Evolutionary conservation across 768 basidiomycete species (phyloP), one percentile per base, ranked within the genome.

Genomic region (Psilocybe azurescens): DNA sequence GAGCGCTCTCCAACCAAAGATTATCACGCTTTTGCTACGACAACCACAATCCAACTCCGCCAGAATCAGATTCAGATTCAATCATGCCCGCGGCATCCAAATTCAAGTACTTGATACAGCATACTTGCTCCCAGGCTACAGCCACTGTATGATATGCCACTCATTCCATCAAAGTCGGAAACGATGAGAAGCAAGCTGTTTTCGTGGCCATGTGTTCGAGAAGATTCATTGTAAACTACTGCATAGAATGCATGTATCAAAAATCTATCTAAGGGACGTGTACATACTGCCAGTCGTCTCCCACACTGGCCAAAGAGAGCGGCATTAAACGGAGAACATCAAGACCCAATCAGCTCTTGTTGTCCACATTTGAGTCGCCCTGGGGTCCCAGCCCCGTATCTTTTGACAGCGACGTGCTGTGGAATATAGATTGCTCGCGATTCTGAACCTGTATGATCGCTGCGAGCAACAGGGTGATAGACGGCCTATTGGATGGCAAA

Each of bases 261-360:
- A 53, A 44, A 51, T 39, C 54, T 56, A 61, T 50, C 49, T 44
- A 38, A 56, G 48, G 48, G 59, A 46, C 47, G 41, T 52, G 18
- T 33, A 54, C 44, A 41, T 58, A 58, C 20, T 53, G 20, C 14
- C 49, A 53, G 4, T 33, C 52, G 10, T 33, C 60, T 56, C 53
- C 55, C 60, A 51, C 60, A 60, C 44, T 47, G 41, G 44, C 59
- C 59, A 32, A 48, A 16, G 38, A 60, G 6, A 44, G 41, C 7
- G 41, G 41, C 38, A 8, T 14, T 39, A 39, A 14, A 39, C 38
- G 38, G 38, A 39, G 38, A 39, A 39, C 38, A 39, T 39, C 2
- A 8, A 39, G 9, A 8, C 38, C 41, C 41, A 44, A 16, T 14
- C n/a, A n/a, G 41, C 41, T 44, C 41, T 16, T 44, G 41, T 44